phyloP scores from a whole-genome alignment of 2,329 filamentous ascomycete genomes.

The Colletotrichum noveboracense region DNA sequence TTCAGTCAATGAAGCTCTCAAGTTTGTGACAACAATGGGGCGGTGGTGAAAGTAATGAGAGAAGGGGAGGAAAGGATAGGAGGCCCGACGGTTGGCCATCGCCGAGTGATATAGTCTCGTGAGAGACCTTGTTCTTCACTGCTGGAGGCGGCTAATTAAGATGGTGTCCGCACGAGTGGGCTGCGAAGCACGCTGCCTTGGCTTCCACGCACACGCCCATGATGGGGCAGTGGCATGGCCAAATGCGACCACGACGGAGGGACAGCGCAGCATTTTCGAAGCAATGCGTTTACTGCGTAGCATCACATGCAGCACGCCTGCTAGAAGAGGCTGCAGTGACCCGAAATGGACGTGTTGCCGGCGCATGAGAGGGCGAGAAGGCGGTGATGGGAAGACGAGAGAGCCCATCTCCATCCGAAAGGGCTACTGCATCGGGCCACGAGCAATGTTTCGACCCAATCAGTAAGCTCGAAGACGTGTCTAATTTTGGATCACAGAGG shows the following conservation, averaged over 20 bases:
- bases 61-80: constrained; percentile 15
- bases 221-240: not conserved
- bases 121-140: not conserved
- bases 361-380: constrained; percentile 1
- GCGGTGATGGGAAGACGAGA: constrained; percentile 1
- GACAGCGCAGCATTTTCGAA: not conserved
- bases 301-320: constrained; percentile 9
- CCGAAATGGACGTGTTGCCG: constrained; percentile 5
- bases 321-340: constrained; percentile 7
- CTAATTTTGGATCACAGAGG: constrained; percentile 40
- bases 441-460: constrained; percentile 34
- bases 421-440: not conserved
- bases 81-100: constrained; percentile 7
- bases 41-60: constrained; percentile 23
- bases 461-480: constrained; percentile 23
- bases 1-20: constrained; percentile 50
- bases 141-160: constrained; percentile 11
- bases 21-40: constrained; percentile 11
- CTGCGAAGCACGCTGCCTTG: constrained; percentile 6
- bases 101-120: constrained; percentile 16
- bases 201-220: not conserved
- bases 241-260: not conserved
- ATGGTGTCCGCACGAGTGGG: constrained; percentile 5
- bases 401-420: constrained; percentile 4
- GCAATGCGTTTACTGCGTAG: not conserved